Percentiles rank a stretch among this genome's conserved stretches.
These are phyloP conservation scores for Cicer cuneatum DNA, from an alignment of 306 rosid species.

Conservation along the genomic window DNA sequence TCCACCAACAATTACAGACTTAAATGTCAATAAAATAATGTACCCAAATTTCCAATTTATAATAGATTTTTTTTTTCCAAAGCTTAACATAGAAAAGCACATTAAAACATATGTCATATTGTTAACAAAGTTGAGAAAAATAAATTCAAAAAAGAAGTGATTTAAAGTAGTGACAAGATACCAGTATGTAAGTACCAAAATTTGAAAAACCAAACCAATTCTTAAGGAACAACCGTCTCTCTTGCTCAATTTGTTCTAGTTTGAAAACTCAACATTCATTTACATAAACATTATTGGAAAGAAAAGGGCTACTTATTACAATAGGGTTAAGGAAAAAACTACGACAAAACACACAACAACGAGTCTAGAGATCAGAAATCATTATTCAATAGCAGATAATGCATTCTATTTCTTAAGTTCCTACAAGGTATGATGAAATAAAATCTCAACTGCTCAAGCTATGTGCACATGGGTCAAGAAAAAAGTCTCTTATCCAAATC, in stretches of 20 bases:
- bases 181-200: conserved; percentile 12
- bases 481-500: not conserved
- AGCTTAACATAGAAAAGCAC: not conserved
- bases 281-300: conserved; percentile 24
- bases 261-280: conserved; percentile 16
- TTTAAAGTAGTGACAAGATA: conserved; percentile 31
- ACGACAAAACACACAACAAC: conserved; percentile 1
- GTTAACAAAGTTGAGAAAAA: conserved; percentile 1
- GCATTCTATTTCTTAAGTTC: no score
- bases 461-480: not conserved
- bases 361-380: not conserved
- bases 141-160: conserved; percentile 25
- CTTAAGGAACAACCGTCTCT: conserved; percentile 14
- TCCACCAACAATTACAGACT: conserved; percentile 9
- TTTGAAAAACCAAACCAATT: conserved; percentile 10
- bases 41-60: conserved; percentile 8
- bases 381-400: no score
- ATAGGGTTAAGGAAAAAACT: conserved; percentile 15
- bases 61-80: not conserved
- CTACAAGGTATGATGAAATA: not conserved
- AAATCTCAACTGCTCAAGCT: not conserved
- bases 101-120: not conserved
- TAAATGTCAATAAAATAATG: conserved; percentile 13
- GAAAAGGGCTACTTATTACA: not conserved
- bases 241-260: conserved; percentile 17